A percentile compares a stretch with the other conserved stretches of the same genome.
Conservation (phyloP, 164 flowering plant genomes). For the Nymphaea thermarum region DNA sequence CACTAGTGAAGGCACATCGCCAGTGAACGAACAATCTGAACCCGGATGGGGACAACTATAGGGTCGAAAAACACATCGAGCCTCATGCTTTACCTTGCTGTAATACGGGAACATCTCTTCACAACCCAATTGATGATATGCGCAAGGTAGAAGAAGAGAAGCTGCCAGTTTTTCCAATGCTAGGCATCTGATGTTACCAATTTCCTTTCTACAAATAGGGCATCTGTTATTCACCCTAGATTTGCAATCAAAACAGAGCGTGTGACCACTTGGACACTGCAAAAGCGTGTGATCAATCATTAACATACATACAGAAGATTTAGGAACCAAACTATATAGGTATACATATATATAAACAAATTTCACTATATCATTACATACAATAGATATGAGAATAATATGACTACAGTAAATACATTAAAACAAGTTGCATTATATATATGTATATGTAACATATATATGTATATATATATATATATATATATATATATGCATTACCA, state of each 20-base stretch:
- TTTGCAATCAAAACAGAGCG: constrained; percentile 17
- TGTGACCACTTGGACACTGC: constrained; percentile 25
- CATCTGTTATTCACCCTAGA: constrained; percentile 17
- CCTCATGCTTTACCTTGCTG: constrained; percentile 17
- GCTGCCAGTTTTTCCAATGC: constrained; percentile 17
- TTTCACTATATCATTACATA: too few species aligned
- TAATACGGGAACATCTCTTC: constrained; percentile 18
- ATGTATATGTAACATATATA: too few species aligned
- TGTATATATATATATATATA: too few species aligned
- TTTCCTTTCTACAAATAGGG: constrained; percentile 21
- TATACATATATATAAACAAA: too few species aligned
- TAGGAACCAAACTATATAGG: too few species aligned
- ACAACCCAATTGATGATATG: constrained; percentile 14
- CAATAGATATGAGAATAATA: too few species aligned
- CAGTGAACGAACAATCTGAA: constrained; percentile 15
- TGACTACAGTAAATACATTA: too few species aligned
- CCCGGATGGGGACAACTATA: constrained; percentile 19
- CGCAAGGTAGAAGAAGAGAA: constrained; percentile 14
- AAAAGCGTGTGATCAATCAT: neutral
- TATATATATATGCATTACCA: too few species aligned
- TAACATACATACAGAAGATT: too few species aligned
- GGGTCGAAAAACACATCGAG: constrained; percentile 17
- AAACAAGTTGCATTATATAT: too few species aligned
- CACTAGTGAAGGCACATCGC: constrained; percentile 12
- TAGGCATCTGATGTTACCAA: constrained; percentile 19